Evolutionary conservation across 495 filamentous ascomycete species (phyloP), one percentile per base, ranked within the genome.

Genomic region (Xylaria palmicola): DNA sequence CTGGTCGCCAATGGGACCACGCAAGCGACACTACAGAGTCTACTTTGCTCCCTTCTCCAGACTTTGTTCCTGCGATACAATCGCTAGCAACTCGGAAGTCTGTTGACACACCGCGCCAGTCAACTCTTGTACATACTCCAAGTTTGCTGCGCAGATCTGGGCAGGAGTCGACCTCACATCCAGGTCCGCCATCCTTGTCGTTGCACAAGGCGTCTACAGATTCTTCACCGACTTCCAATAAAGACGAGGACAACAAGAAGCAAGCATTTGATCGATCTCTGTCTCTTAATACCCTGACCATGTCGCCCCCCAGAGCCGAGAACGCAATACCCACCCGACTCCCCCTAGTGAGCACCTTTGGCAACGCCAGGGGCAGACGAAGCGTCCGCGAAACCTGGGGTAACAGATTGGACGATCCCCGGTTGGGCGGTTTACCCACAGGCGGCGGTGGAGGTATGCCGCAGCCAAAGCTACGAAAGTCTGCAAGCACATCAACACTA

Each of bases 361-460:
- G 36, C 12, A 36, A 56, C 26, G 22, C 20, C 22, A 44, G n/a
- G 17, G 20, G 44, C 7, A 44, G 26, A 36, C 24, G 17, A 43
- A 57, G 24, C 48, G 17, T 15, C 27, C 60, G 60, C 26, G 66
- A 67, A 61, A 72, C 68, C 34, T 69, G 66, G 65, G 66, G 64
- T 27, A 60, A 27, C 4, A 60, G 60, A 27, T n/a, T 20, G 8
- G 41, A 60, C 36, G 69, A 71, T 51, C 64, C 60, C 13, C 20
- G 26, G n/a, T 13, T 56, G 13, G n/a, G n/a, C 10, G 24, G n/a
- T n/a, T 17, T 20, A 39, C 15, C 29, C 5, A 15, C 34, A 20
- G 51, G 49, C 19, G 59, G 57, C 48, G 37, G n/a, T 27, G 30
- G 36, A 37, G 60, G 19, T 37, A 41, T 20, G 37, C 37, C 27